phyloP scores from a whole-genome alignment of 345 rosid genomes.

The Bruguiera sexangula region DNA sequence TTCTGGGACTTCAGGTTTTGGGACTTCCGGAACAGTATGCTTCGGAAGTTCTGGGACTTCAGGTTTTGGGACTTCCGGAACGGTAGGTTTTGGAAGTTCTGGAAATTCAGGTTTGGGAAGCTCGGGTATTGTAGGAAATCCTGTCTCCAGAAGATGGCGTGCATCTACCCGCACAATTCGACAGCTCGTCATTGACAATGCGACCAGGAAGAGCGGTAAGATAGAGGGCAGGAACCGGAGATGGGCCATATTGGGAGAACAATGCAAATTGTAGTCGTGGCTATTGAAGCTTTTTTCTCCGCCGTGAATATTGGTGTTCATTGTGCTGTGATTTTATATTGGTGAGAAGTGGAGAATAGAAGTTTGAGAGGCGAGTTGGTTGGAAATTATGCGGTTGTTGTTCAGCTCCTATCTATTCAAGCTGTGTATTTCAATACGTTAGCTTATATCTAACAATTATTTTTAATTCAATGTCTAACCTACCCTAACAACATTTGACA shows the following conservation, averaged over 20 bases:
- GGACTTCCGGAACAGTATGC: not conserved
- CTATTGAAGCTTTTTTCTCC: too few species aligned
- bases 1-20: not conserved
- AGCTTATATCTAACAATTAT: too few species aligned
- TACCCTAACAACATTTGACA: too few species aligned
- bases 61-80: too few species aligned
- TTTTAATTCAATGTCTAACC: too few species aligned
- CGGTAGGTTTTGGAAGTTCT: not conserved
- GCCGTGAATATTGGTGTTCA: too few species aligned
- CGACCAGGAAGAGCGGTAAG: not conserved
- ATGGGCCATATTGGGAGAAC: not conserved
- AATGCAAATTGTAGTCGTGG: too few species aligned
- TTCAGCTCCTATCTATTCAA: slow-evolving; percentile 5
- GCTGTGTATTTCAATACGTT: too few species aligned
- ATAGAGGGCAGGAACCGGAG: not conserved
- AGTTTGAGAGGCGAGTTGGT: not conserved
- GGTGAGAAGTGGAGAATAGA: slow-evolving; percentile 6
- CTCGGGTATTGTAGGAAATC: not conserved
- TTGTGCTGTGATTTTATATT: slow-evolving; percentile 5
- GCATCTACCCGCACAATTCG: not conserved
- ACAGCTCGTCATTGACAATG: not conserved
- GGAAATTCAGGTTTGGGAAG: slow-evolving; percentile 17
- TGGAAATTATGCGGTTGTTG: not conserved
- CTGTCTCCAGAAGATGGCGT: not conserved
- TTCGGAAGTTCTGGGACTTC: not conserved